Evolutionary conservation across 345 rosid species (phyloP), one percentile per base, ranked within the genome.

Genomic region (Lumnitzera littorea): DNA sequence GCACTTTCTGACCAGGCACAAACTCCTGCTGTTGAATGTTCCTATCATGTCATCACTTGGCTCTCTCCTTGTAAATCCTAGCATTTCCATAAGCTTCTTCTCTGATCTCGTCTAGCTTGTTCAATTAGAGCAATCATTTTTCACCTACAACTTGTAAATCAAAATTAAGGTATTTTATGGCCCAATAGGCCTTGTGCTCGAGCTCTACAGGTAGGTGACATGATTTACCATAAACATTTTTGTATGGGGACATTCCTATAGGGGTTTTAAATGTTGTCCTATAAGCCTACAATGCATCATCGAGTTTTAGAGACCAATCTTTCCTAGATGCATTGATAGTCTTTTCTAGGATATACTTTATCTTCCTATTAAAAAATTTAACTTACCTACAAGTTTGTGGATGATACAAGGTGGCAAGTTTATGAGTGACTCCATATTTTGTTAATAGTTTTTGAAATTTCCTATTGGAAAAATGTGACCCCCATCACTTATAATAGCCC

Each of bases 181-280:
- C 66, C 62, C 57, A 60, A 48, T 5, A 60, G 2, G 50, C 67
- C 13, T 14, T 46, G 6, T 70, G 67, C 43, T 65, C 70, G 5
- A 70, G 23, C 46, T 70, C 53, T 2, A 65, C 54, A 11, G 61
- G 48, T 0, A 70, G 24, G 13, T 70, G 53, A 16, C 53, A 60
- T 10, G 53, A 11, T 51, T 55, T 65, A 16, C 66, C 66, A 24
- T 14, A 70, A 2, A 64, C 16, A 27, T 0, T 2, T 4, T 13
- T 13, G 52, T 46, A 70, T 2, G 16, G 56, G 0, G 58, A 31
- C 53, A 64, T 70, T 2, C 43, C 36, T 0, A 68, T 48, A 13
- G 53, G 62, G 2, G 46, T 68, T 24, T 62, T 62, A 23, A 7
- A 62, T 3, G 72, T 29, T 0, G 41, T 62, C 17, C n/a, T 3